Base-by-base conservation (phyloP, 345 rosid species). In the Arabidopsis thaliana region DNA sequence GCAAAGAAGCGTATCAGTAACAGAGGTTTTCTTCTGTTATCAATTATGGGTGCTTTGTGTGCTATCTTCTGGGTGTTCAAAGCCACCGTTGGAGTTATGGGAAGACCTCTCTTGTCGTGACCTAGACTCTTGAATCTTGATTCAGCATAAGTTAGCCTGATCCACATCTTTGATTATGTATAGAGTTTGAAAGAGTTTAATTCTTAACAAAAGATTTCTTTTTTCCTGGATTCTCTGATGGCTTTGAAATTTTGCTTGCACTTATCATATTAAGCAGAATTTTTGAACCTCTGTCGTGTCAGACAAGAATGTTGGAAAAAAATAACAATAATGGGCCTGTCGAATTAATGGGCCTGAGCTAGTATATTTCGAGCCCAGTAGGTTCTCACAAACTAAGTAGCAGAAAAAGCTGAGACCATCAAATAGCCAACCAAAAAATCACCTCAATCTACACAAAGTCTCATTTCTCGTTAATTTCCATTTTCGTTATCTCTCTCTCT, bases 31-130 rank as follows among this genome's bases (percentile, higher is more conserved):
- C 41, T 88, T 46, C 45, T 90, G 4, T 57, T 89, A 34, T 88
- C 87, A 20, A 50, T 88, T 46, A 12, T 89, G 44, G 98, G 87
- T 65, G 90, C 82, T 20, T 58, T 88, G 55, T 86, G 82, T 74
- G 96, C 93, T 28, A 55, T 91, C 62, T 75, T 88, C 64, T 90
- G 91, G 89, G 74, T 86, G 53, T 77, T 88, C 56, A 58, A 83
- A 22, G 93, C 93, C 79, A 73, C 79, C 11, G 65, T 82, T 24
- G 76, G 86, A 73, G 49, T 75, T 56, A 42, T 76, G 52, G 74
- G 78, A 49, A 77, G 80, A 69, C 76, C 79, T 8, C 6, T 58
- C 59, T 57, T 56, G 25, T 62, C 53, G 22, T 75, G 67, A 68
- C n/a, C 38, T 34, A 48, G 5, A 57, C 49, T n/a, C 32, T 60